Conservation (phyloP, 129 eudicot species). For the Oenanthe sinensis region DNA sequence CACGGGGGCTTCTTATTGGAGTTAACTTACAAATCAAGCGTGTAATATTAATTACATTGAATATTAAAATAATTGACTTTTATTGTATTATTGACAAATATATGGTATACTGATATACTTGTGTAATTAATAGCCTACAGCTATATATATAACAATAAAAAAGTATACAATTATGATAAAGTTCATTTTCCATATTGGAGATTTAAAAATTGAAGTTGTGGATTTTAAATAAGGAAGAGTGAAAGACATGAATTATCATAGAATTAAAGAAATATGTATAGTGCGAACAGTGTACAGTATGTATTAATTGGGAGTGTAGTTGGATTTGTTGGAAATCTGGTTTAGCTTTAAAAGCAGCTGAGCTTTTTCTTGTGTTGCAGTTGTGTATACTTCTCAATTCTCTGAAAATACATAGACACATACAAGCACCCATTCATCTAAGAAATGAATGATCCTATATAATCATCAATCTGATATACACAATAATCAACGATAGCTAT, state of each 20-base stretch:
- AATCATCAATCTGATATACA: neutral
- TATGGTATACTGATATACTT: neutral
- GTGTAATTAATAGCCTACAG: neutral
- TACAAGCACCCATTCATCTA: conserved; percentile 31
- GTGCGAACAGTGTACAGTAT: neutral
- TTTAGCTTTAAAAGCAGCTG: conserved; percentile 50
- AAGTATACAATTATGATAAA: neutral
- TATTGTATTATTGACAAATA: neutral
- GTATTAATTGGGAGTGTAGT: conserved; percentile 25
- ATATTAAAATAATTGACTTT: neutral
- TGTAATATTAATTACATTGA: conserved; percentile 2
- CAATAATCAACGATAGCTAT: no score
- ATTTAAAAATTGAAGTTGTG: neutral
- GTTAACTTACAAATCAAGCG: neutral
- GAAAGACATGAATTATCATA: conserved; percentile 10
- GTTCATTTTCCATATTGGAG: neutral
- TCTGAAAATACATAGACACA: conserved; percentile 16
- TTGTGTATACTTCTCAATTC: conserved; percentile 14
- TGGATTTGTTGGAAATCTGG: conserved; percentile 50
- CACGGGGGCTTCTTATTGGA: neutral
- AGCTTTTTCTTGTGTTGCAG: conserved; percentile 24
- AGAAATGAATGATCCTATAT: conserved; percentile 48
- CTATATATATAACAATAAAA: neutral
- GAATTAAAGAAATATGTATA: conserved; percentile 22
- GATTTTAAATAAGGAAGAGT: conserved; percentile 16